These are phyloP conservation scores for Agaricus subrufescens DNA, from an alignment of 768 basidiomycete species.

Conservation along the genomic window DNA sequence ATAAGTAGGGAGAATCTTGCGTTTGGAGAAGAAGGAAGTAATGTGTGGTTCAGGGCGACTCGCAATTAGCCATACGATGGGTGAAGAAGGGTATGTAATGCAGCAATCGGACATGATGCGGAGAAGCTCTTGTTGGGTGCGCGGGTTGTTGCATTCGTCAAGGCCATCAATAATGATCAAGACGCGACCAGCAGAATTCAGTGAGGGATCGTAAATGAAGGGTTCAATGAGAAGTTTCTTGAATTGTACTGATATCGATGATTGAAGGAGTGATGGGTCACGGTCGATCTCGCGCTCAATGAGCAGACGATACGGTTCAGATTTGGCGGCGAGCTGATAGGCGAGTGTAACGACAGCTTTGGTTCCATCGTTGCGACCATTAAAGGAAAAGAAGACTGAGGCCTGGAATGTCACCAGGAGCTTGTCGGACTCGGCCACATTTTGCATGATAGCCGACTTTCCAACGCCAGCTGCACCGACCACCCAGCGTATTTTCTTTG, in stretches of 20 bases:
- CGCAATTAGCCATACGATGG: too few species aligned
- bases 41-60: too few species aligned
- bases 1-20: too few species aligned
- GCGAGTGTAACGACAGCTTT: constrained; percentile 10
- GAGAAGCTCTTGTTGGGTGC: too few species aligned
- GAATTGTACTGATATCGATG: neutral
- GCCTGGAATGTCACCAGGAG: neutral
- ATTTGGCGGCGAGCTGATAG: neutral
- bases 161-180: neutral
- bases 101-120: too few species aligned
- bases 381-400: neutral
- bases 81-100: too few species aligned
- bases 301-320: neutral
- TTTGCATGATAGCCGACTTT: neutral
- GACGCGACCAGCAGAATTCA: neutral
- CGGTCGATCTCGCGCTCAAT: too few species aligned
- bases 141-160: neutral
- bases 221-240: neutral
- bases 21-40: too few species aligned
- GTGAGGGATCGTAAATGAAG: neutral
- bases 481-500: too few species aligned
- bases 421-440: neutral
- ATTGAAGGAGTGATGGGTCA: neutral
- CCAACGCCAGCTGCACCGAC: too few species aligned
- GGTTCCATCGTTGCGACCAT: neutral